Conservation (phyloP, 169 alveolate genomes). For the Perkinsus olseni region DNA sequence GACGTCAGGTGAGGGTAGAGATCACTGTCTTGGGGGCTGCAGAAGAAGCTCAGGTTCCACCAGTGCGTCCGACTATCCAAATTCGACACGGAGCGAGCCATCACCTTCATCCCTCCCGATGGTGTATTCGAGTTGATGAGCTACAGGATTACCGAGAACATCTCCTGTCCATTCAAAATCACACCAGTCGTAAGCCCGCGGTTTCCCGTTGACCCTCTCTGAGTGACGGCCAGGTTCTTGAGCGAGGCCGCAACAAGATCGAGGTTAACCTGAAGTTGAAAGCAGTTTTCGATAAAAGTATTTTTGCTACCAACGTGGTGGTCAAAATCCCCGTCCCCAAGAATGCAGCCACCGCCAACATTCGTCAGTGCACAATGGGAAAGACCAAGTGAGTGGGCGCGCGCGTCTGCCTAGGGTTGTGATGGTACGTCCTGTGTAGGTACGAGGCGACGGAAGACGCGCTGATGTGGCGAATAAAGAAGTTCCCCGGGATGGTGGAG, state of each 20-base stretch:
- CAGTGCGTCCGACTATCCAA: slow-evolving; percentile 76
- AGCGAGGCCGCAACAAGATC: slow-evolving; percentile 53
- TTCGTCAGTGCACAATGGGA: slow-evolving; percentile 5
- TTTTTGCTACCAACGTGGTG: slow-evolving; percentile 61
- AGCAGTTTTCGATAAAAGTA: slow-evolving; percentile 53
- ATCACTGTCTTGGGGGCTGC: background rate
- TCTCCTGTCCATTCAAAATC: slow-evolving; percentile 75
- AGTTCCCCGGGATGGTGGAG: slow-evolving; percentile 67
- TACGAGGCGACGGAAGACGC: slow-evolving; percentile 68
- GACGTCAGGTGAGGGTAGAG: slow-evolving; percentile 30
- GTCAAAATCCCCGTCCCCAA: slow-evolving; percentile 70
- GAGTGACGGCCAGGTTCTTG: slow-evolving; percentile 32
- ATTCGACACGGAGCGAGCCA: slow-evolving; percentile 77
- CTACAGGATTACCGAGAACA: slow-evolving; percentile 74
- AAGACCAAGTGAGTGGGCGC: background rate
- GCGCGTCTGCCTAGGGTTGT: background rate
- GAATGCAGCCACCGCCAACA: slow-evolving; percentile 57
- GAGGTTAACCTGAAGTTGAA: slow-evolving; percentile 61
- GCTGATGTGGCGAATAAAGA: slow-evolving; percentile 70
- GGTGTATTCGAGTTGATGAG: slow-evolving; percentile 73
- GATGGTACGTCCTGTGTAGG: slow-evolving; percentile 28
- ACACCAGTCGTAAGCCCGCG: slow-evolving; percentile 43
- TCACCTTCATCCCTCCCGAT: slow-evolving; percentile 88
- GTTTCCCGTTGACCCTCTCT: background rate
- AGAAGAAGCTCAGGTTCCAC: slow-evolving; percentile 48